These are phyloP conservation scores for Leishmania lainsoni DNA, from an alignment of 208 protist genomes.

Conservation along the genomic window DNA sequence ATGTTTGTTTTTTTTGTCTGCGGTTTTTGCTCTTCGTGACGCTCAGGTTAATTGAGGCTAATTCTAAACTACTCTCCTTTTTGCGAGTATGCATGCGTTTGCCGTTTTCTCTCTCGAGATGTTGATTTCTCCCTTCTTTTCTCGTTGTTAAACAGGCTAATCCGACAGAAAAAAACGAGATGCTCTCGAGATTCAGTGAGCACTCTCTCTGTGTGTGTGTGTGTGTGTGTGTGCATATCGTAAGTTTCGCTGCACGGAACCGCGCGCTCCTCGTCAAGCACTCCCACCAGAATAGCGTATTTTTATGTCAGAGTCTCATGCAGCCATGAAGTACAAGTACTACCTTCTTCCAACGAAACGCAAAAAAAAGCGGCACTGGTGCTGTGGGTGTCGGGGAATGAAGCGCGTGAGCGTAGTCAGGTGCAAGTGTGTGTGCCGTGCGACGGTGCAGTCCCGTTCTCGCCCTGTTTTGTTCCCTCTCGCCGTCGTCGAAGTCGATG, in stretches of 20 bases:
- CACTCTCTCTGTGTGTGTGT: background rate
- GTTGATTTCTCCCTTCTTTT: background rate
- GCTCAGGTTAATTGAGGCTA: constrained; percentile 14
- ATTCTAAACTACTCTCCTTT: constrained; percentile 5
- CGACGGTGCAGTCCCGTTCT: background rate
- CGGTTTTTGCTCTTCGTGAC: constrained; percentile 9
- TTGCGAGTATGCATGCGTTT: background rate
- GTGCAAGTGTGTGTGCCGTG: background rate
- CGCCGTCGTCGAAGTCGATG: background rate
- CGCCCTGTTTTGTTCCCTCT: background rate
- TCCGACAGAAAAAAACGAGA: background rate
- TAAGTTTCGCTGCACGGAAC: background rate
- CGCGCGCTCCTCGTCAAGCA: background rate
- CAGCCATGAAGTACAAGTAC: background rate
- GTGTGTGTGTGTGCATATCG: background rate
- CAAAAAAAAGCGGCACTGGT: background rate
- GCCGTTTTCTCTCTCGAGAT: background rate
- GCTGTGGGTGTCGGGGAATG: background rate
- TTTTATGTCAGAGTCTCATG: background rate
- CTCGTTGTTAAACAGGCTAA: background rate
- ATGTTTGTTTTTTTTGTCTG: constrained; percentile 17
- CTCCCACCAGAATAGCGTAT: too few species aligned
- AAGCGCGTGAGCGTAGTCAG: background rate
- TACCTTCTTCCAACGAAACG: background rate
- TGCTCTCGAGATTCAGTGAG: background rate